Conservation (phyloP, 192 early-diverging fungal species). For the Backusella tuberculispora region DNA sequence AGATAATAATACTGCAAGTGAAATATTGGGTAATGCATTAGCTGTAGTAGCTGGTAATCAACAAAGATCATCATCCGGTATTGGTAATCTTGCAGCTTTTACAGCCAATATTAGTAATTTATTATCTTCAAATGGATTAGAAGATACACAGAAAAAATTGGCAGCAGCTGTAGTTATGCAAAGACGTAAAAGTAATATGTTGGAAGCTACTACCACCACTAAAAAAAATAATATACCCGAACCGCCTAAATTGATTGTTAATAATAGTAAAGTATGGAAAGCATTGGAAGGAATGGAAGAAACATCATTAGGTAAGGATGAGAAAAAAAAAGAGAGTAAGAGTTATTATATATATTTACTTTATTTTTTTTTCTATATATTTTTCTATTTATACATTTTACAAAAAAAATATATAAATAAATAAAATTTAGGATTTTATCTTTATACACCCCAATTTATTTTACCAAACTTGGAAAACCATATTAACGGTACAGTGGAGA, state of each 20-base stretch:
- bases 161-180: constrained; percentile 3
- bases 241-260: constrained; percentile 30
- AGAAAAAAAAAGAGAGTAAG: not conserved
- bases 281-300: constrained; percentile 33
- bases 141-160: constrained; percentile 14
- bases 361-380: constrained; percentile 17
- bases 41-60: constrained; percentile 24
- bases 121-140: not conserved
- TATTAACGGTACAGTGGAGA: constrained; percentile 63
- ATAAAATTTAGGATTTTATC: too few relatives aligned
- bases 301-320: constrained; percentile 21
- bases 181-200: constrained; percentile 4
- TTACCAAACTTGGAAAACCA: constrained; percentile 52
- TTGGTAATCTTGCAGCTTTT: constrained; percentile 32
- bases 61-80: not conserved
- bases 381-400: too few relatives aligned
- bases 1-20: not conserved
- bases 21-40: constrained; percentile 34
- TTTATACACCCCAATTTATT: constrained; percentile 49
- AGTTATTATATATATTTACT: not conserved
- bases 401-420: too few relatives aligned
- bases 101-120: constrained; percentile 32
- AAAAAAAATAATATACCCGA: constrained; percentile 20
- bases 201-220: not conserved
- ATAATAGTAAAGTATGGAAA: constrained; percentile 38